phyloP scores from a whole-genome alignment of 768 basidiomycete genomes.

The Lentinula raphanica region DNA sequence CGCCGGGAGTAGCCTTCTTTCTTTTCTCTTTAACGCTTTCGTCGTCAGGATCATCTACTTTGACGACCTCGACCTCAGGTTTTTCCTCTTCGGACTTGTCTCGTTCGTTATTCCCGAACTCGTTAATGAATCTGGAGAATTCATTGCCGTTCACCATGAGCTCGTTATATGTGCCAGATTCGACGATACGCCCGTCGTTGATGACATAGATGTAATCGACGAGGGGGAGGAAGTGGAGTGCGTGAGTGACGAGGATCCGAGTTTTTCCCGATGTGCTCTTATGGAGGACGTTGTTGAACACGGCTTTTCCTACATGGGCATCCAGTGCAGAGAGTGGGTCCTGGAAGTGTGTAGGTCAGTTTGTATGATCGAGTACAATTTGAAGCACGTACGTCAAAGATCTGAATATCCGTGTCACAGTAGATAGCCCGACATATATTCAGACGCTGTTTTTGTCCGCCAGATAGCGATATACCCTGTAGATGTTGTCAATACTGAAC shows the following conservation, averaged over 20 bases:
- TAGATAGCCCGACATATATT: conserved; percentile 88
- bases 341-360: conserved; percentile 22
- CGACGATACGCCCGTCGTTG: conserved; percentile 69
- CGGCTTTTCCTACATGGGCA: conserved; percentile 83
- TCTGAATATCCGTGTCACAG: conserved; percentile 78
- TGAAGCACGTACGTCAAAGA: conserved; percentile 59
- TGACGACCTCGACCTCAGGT: conserved; percentile 34
- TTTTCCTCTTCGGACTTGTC: conserved; percentile 41
- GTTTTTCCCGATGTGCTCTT: conserved; percentile 64
- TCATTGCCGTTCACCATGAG: conserved; percentile 59
- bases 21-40: conserved; percentile 23
- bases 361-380: background rate
- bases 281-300: conserved; percentile 80
- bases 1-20: conserved; percentile 37
- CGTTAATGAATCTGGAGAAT: conserved; percentile 68
- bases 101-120: conserved; percentile 72
- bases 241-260: conserved; percentile 86
- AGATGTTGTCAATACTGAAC: conserved; percentile 7
- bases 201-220: conserved; percentile 85
- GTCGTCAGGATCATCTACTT: conserved; percentile 29
- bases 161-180: conserved; percentile 73
- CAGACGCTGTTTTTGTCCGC: conserved; percentile 74
- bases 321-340: conserved; percentile 90
- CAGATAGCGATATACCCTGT: conserved; percentile 80
- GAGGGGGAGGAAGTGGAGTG: conserved; percentile 81